Evolutionary conservation across 2,329 filamentous ascomycete genomes (phyloP).

Genomic region (Sclerotinia subarctica): DNA sequence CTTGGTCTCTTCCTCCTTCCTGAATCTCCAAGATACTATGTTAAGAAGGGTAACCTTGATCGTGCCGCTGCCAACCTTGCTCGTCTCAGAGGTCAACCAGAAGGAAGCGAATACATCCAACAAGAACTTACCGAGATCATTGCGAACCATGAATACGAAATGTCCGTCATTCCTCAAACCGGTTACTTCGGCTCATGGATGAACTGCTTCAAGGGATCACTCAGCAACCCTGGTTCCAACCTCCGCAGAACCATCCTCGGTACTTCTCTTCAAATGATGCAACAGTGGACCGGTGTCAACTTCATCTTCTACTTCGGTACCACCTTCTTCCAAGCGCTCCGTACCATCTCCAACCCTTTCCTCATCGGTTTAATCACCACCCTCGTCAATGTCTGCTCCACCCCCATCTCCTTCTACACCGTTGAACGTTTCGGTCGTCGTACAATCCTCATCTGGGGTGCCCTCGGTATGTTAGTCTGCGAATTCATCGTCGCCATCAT

Average conservation of each 20-base stretch:
- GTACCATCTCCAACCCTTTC: constrained; percentile 75
- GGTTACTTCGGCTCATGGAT: constrained; percentile 68
- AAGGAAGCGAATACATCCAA: constrained; percentile 71
- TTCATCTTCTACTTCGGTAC: constrained; percentile 90
- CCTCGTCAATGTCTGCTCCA: constrained; percentile 82
- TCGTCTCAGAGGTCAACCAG: constrained; percentile 70
- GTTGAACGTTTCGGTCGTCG: constrained; percentile 82
- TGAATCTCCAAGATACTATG: constrained; percentile 81
- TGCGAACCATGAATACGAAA: constrained; percentile 86
- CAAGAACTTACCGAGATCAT: constrained; percentile 80
- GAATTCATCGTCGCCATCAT: constrained; percentile 83
- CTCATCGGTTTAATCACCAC: constrained; percentile 82
- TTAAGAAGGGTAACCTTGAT: constrained; percentile 71
- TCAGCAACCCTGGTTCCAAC: constrained; percentile 62
- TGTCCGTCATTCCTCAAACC: constrained; percentile 60
- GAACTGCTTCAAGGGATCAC: constrained; percentile 63
- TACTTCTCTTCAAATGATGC: constrained; percentile 76
- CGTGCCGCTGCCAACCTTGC: constrained; percentile 60
- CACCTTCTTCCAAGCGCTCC: constrained; percentile 76
- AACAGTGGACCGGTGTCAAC: constrained; percentile 77
- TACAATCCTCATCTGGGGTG: constrained; percentile 73
- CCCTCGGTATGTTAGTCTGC: constrained; percentile 76
- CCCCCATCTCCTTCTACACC: constrained; percentile 82
- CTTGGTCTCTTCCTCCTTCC: constrained; percentile 72
- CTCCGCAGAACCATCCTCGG: constrained; percentile 68